Conservation (phyloP, 2,329 filamentous ascomycete genomes). For the Tothia fuscella region DNA sequence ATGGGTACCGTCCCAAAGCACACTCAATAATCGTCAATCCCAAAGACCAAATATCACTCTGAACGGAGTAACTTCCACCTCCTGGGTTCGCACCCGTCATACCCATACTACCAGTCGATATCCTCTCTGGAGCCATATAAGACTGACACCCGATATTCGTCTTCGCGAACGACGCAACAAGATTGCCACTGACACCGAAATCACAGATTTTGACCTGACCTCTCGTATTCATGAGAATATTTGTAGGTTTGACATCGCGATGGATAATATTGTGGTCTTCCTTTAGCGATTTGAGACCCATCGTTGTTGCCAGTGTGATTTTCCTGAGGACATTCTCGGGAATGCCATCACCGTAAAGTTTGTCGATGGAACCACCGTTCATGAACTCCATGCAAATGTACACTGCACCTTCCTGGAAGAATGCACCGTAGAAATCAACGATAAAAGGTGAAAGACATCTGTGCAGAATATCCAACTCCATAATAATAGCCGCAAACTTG, state of each 20-base stretch:
- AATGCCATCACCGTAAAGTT: slow-evolving; percentile 81
- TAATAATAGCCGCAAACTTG: slow-evolving; percentile 94
- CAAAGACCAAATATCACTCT: slow-evolving; percentile 95
- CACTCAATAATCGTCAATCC: slow-evolving; percentile 93
- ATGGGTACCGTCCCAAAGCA: slow-evolving; percentile 86
- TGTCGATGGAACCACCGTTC: slow-evolving; percentile 97
- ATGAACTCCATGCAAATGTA: slow-evolving; percentile 98
- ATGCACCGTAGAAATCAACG: slow-evolving; percentile 96
- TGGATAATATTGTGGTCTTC: slow-evolving; percentile 99
- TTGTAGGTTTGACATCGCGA: slow-evolving; percentile 97
- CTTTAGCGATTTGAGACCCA: slow-evolving; percentile 85
- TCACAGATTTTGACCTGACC: slow-evolving; percentile 98
- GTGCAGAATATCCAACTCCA: slow-evolving; percentile 92
- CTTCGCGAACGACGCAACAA: slow-evolving; percentile 94
- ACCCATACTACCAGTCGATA: slow-evolving; percentile 73
- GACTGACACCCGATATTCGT: slow-evolving; percentile 99
- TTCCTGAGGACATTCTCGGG: slow-evolving; percentile 81
- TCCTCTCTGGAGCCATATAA: slow-evolving; percentile 97
- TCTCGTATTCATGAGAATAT: slow-evolving; percentile 79
- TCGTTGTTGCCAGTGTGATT: slow-evolving; percentile 78
- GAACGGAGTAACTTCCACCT: slow-evolving; percentile 88
- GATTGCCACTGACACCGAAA: slow-evolving; percentile 91
- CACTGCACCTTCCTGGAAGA: slow-evolving; percentile 96
- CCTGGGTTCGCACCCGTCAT: slow-evolving; percentile 54
- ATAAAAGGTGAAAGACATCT: slow-evolving; percentile 92